Percentiles rank a stretch among this genome's conserved stretches.
Evolutionary conservation across 768 basidiomycete species (phyloP).

Genomic region (Rubroboletus satanas): DNA sequence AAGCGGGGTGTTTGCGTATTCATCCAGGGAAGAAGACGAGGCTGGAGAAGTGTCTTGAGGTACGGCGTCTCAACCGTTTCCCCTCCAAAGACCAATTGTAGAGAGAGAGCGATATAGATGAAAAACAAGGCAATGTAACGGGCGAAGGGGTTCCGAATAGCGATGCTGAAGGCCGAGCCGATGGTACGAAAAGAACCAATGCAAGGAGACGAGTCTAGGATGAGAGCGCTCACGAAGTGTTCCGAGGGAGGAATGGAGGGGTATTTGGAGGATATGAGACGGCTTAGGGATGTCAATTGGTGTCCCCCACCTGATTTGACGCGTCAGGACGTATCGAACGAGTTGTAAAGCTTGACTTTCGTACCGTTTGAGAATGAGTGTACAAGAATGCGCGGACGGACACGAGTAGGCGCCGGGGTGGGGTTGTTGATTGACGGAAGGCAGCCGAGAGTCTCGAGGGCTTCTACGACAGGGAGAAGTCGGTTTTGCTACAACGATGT

Average conservation of each 20-base stretch:
- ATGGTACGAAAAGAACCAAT: conserved; percentile 12
- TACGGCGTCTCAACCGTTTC: conserved; percentile 7
- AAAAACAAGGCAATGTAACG: conserved; percentile 12
- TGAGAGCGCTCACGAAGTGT: conserved; percentile 10
- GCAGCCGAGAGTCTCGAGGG: conserved; percentile 23
- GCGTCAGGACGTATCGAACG: not conserved
- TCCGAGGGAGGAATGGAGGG: conserved; percentile 3
- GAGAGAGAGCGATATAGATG: conserved; percentile 10
- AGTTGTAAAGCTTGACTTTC: not conserved
- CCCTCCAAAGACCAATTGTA: conserved; percentile 14
- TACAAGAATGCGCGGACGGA: conserved; percentile 21
- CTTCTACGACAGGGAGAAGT: conserved; percentile 22
- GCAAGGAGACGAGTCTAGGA: conserved; percentile 25
- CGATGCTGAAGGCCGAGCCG: conserved; percentile 20
- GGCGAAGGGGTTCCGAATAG: conserved; percentile 19
- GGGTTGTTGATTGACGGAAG: conserved; percentile 3
- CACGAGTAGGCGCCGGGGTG: not conserved
- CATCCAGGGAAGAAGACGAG: conserved; percentile 33
- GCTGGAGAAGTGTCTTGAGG: conserved; percentile 15
- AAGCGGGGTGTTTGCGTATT: conserved; percentile 29
- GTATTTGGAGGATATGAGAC: conserved; percentile 20
- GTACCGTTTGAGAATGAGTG: conserved; percentile 32
- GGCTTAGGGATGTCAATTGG: conserved; percentile 19
- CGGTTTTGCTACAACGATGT: conserved; percentile 9
- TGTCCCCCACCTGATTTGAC: conserved; percentile 17